Percentiles rank a stretch among this genome's conserved stretches.
These are phyloP conservation scores for Nemania abortiva DNA, from an alignment of 2,329 filamentous ascomycete genomes.

Conservation along the genomic window DNA sequence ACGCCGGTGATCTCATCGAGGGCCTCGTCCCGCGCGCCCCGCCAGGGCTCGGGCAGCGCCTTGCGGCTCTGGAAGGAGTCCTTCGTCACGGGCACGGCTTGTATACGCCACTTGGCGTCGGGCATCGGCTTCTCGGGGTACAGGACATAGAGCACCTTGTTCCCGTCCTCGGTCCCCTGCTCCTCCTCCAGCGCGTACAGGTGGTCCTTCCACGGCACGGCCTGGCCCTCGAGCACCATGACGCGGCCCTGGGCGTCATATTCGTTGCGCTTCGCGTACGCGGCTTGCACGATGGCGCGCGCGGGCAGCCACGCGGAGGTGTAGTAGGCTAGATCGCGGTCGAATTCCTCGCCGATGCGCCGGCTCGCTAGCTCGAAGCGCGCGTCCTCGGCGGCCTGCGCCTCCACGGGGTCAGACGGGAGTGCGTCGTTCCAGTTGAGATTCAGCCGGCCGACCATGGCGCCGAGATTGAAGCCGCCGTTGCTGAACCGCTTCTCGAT, in stretches of 20 bases:
- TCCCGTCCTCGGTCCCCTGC: conserved; percentile 56
- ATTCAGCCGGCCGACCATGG: conserved; percentile 84
- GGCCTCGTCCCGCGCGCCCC: conserved; percentile 88
- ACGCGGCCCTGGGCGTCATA: conserved; percentile 82
- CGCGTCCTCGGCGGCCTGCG: conserved; percentile 82
- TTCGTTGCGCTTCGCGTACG: conserved; percentile 76
- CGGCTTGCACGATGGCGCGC: conserved; percentile 79
- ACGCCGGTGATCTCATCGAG: conserved; percentile 78
- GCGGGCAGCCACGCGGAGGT: conserved; percentile 87
- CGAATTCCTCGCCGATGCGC: conserved; percentile 91
- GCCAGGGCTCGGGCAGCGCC: conserved; percentile 90
- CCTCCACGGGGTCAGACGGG: conserved; percentile 65
- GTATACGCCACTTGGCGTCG: conserved; percentile 90
- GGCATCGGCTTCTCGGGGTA: conserved; percentile 85
- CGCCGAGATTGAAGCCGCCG: conserved; percentile 85
- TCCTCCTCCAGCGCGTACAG: conserved; percentile 86
- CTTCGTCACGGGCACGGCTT: conserved; percentile 86
- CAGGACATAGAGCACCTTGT: conserved; percentile 84
- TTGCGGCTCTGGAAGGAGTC: conserved; percentile 93
- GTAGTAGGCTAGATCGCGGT: conserved; percentile 82
- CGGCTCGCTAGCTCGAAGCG: conserved; percentile 81
- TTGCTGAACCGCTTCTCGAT: conserved; percentile 86
- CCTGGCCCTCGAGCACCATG: conserved; percentile 80
- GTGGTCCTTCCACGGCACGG: conserved; percentile 96
- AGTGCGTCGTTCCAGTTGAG: conserved; percentile 79